Conservation (phyloP, 1,284 basidiomycete genomes). For the Sanghuangporus sanghuang region DNA sequence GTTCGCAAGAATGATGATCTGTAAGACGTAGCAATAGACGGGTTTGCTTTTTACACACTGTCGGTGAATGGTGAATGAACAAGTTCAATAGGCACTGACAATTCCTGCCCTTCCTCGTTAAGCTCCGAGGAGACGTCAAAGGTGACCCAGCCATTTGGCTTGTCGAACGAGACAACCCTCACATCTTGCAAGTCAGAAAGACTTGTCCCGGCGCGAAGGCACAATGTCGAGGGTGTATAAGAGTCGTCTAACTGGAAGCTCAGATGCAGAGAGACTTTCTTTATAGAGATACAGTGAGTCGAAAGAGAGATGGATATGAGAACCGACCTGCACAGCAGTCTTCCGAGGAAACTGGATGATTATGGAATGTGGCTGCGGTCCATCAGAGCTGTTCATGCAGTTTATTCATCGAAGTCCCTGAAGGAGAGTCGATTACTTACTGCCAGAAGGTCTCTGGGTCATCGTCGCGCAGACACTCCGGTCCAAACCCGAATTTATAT, state of each 20-base stretch:
- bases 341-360: constrained; percentile 91
- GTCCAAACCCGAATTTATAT: constrained; percentile 94
- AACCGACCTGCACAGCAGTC: constrained; percentile 77
- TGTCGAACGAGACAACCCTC: constrained; percentile 76
- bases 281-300: background rate
- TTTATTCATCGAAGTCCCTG: background rate
- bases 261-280: constrained; percentile 92
- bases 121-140: constrained; percentile 82
- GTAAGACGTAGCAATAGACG: constrained; percentile 84
- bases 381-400: constrained; percentile 73
- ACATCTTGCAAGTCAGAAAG: constrained; percentile 91
- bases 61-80: background rate
- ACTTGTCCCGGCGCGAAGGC: constrained; percentile 89
- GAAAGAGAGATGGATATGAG: background rate
- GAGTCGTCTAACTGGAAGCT: constrained; percentile 90
- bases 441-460: constrained; percentile 98
- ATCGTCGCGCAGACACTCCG: constrained; percentile 85
- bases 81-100: constrained; percentile 36
- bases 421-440: constrained; percentile 38
- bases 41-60: constrained; percentile 54
- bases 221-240: constrained; percentile 91
- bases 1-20: constrained; percentile 88
- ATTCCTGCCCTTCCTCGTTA: constrained; percentile 69
- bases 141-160: constrained; percentile 94
- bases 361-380: constrained; percentile 94